Base-by-base conservation (phyloP, 2,329 filamentous ascomycete species). In the Talaromyces verruculosus region DNA sequence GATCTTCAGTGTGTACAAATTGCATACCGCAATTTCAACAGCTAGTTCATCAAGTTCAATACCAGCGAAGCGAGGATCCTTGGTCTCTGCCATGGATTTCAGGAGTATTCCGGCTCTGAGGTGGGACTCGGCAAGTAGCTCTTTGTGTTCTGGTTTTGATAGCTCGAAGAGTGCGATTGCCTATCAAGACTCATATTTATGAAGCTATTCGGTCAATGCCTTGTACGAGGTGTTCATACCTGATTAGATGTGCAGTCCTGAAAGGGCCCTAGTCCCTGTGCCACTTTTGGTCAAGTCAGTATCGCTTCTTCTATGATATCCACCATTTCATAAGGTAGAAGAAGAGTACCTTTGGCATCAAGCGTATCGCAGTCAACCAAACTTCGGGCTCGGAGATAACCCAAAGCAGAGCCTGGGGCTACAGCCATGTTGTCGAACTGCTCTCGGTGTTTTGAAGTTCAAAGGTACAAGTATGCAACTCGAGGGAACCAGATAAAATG, bases 231-330 rank as follows among this genome's bases (percentile, higher is more conserved):
- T 5, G 15, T 17, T 28, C 25, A 55, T 61, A 83, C 83, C 74
- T 85, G 84, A 64, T 85, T 85, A 1, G 84, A 85, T 22, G 84
- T 86, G 67, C 82, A 85, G 68, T 85, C 83, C 5, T 79, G 75
- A 65, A 85, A 86, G 1, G 82, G 82, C 15, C 81, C 83, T 2
- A 84, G 70, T 7, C 74, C 70, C 69, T 76, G 78, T 13, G 81
- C 79, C 41, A 84, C 83, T 84, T 10, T 47, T 19, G 33, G 2
- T 13, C 33, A 37, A 22, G 5, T 65, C 37, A 70, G 25, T n/a
- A 61, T 39, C 28, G 22, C 33, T 59, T 41, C 30, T 58, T 7
- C 22, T 22, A 17, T 43, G 3, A 30, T 6, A 43, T 28, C n/a
- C 3, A 8, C n/a, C 1, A n/a, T 8, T 15, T n/a, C 11, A 19